Evolutionary conservation across 768 basidiomycete genomes (phyloP), one percentile per base, ranked within the genome.

Genomic region (Tylopilus rubrobrunneus): DNA sequence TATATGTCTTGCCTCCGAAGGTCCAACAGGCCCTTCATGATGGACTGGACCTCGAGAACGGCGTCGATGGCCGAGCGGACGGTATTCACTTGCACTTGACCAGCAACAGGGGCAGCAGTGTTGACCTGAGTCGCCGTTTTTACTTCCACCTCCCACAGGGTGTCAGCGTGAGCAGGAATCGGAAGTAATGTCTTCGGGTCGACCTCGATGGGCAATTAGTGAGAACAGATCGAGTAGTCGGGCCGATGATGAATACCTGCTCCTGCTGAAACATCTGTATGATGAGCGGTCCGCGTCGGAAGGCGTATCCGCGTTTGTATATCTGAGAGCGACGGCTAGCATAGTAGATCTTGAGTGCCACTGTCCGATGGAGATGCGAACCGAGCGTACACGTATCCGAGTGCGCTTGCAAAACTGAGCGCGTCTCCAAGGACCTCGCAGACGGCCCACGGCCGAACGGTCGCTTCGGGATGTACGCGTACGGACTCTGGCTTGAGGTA

Each of bases 211-310:
- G 23, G 39, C 31, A 8, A 25, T 59, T 12, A 59, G 57, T 50
- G 11, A 48, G 51, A 47, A 25, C 21, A 28, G 23, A 9, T 25
- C 44, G 48, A 19, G 10, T 7, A 47, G 31, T 58, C 39, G 27
- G 27, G 7, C 43, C 28, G 63, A 52, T 14, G 17, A n/a, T 8
- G 11, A 51, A 31, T 67, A 85, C 89, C 73, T 87, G 84, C 70
- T 91, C 90, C 69, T 91, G 87, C 68, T 91, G 89, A 67, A 87
- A 89, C 84, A 92, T 88, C 57, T 86, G 81, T 51, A 92, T 88
- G 15, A 87, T 74, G 12, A 92, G 74, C 17, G 75, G 64, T 2
- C 89, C 89, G 52, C 86, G 74, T 28, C 86, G 76, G 66, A 92
- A 92, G 23, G 83, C 72, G 65, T 88, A 92, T 29, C 90, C 90